Evolutionary conservation across 2,329 filamentous ascomycete genomes (phyloP).

Genomic region (Ceratocystis ficicola): DNA sequence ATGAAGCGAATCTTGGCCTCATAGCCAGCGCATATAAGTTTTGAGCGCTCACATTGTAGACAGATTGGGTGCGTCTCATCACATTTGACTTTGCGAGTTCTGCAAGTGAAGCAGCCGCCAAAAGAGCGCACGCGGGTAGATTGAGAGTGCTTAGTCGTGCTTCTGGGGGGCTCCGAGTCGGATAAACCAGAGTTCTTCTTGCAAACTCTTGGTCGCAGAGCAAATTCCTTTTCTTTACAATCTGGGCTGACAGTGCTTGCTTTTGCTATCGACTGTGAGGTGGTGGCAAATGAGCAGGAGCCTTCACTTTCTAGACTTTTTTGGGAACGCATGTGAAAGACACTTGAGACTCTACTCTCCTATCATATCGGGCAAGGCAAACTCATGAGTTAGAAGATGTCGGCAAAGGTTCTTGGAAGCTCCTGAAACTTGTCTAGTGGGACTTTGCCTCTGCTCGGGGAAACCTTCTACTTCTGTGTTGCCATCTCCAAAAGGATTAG

Average conservation of each 20-base stretch:
- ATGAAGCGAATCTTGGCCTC: conserved; percentile 20
- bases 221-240: too few relatives aligned
- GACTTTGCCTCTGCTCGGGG: not conserved
- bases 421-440: not conserved
- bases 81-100: conserved; percentile 21
- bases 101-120: conserved; percentile 19
- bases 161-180: not conserved
- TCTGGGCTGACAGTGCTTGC: too few relatives aligned
- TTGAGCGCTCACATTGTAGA: conserved; percentile 13
- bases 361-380: not conserved
- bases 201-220: not conserved
- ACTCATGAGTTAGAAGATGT: not conserved
- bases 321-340: too few relatives aligned
- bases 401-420: not conserved
- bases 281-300: too few relatives aligned
- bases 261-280: too few relatives aligned
- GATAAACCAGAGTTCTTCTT: not conserved
- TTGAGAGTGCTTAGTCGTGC: not conserved
- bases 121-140: conserved; percentile 16
- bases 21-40: conserved; percentile 16
- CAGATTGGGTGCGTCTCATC: conserved; percentile 18
- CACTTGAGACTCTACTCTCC: not conserved
- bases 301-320: too few relatives aligned
- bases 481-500: not conserved
- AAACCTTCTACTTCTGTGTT: not conserved